Evolutionary conservation across 2,329 filamentous ascomycete genomes (phyloP).

Genomic region (Fusarium solani-melongenae): DNA sequence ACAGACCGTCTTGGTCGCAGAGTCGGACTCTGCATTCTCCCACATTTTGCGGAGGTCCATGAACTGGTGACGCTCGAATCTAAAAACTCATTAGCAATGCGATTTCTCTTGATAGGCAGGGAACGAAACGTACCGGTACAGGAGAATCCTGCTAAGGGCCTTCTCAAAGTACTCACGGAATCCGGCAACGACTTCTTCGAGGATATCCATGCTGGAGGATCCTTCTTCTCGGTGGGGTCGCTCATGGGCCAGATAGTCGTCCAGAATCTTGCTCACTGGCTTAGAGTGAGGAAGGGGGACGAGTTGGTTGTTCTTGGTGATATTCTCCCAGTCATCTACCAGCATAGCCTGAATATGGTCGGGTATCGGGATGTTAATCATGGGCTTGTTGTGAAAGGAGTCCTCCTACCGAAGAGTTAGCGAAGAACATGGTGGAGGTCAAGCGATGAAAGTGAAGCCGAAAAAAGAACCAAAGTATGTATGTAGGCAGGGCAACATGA

Average conservation of each 20-base stretch:
- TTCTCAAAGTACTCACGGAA: conserved; percentile 96
- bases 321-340: conserved; percentile 98
- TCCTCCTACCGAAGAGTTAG: conserved; percentile 75
- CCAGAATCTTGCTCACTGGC: conserved; percentile 80
- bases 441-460: not conserved
- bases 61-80: conserved; percentile 92
- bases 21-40: conserved; percentile 69
- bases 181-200: conserved; percentile 89
- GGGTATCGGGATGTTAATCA: conserved; percentile 86
- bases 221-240: conserved; percentile 72
- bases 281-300: conserved; percentile 83
- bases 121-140: conserved; percentile 72
- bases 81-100: conserved; percentile 50
- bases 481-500: not conserved
- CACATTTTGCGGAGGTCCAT: conserved; percentile 79
- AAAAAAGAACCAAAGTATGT: not conserved
- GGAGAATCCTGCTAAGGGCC: conserved; percentile 84
- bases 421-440: not conserved
- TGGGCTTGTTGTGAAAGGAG: conserved; percentile 82
- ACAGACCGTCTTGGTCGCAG: conserved; percentile 75
- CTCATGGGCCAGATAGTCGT: conserved; percentile 82
- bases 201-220: conserved; percentile 81
- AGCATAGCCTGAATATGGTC: conserved; percentile 91
- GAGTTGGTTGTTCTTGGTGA: conserved; percentile 93
- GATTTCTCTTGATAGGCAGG: not conserved